Percentiles rank a stretch among this genome's conserved stretches.
Conservation (phyloP, 2,329 filamentous ascomycete species). For the Pseudopithomyces maydicus region DNA sequence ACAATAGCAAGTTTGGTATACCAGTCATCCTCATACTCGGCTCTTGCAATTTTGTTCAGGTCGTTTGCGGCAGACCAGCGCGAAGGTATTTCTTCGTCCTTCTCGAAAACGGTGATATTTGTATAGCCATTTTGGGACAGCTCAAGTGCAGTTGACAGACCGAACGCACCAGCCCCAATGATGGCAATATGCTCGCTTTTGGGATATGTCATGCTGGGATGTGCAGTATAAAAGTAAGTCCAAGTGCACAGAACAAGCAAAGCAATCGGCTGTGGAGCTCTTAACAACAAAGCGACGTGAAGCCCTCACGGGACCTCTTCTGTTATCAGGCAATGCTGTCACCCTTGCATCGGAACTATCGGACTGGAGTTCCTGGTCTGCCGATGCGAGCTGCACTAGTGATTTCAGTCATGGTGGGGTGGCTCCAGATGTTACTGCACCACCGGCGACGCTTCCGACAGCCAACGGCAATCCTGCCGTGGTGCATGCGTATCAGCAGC, state of each 20-base stretch:
- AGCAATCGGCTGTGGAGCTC: neutral
- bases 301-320: neutral
- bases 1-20: slow-evolving; percentile 62
- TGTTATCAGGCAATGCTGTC: neutral
- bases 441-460: neutral
- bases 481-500: no score
- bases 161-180: slow-evolving; percentile 37
- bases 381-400: slow-evolving; percentile 1
- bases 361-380: neutral
- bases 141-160: slow-evolving; percentile 37
- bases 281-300: neutral
- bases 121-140: slow-evolving; percentile 35
- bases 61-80: slow-evolving; percentile 62
- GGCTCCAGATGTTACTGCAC: neutral
- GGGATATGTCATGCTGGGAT: slow-evolving; percentile 21
- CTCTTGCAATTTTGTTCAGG: slow-evolving; percentile 66
- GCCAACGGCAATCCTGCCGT: no score
- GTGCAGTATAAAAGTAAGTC: neutral
- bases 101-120: slow-evolving; percentile 37
- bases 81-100: slow-evolving; percentile 51
- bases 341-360: slow-evolving; percentile 2
- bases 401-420: neutral
- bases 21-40: slow-evolving; percentile 63
- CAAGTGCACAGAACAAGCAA: no score
- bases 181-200: slow-evolving; percentile 32